A percentile compares a stretch with the other conserved stretches of the same genome.
These are phyloP conservation scores for Botrytis cinerea DNA, from an alignment of 2,329 filamentous ascomycete species.

Conservation along the genomic window DNA sequence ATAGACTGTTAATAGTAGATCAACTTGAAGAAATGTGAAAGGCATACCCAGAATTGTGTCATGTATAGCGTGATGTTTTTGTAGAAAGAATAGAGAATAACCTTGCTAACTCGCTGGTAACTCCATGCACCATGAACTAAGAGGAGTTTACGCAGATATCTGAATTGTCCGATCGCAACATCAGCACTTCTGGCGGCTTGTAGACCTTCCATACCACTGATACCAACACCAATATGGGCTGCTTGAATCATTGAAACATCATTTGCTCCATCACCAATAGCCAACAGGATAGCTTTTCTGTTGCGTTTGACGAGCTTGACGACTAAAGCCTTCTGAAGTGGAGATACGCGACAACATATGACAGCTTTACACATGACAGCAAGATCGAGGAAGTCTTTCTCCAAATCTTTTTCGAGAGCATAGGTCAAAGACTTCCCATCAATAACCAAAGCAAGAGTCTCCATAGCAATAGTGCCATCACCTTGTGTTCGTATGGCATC, in stretches of 20 bases:
- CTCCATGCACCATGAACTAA: constrained; percentile 97
- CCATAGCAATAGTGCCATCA: constrained; percentile 73
- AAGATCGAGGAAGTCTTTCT: constrained; percentile 89
- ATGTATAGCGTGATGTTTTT: constrained; percentile 99
- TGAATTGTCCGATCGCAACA: constrained; percentile 93
- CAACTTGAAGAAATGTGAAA: constrained; percentile 28
- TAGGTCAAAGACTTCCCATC: constrained; percentile 95
- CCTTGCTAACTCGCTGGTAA: constrained; percentile 94
- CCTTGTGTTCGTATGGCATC: constrained; percentile 86
- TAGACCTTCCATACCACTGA: constrained; percentile 94
- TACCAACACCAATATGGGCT: constrained; percentile 95
- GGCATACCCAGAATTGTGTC: constrained; percentile 96
- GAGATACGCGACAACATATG: constrained; percentile 95
- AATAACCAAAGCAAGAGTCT: constrained; percentile 88
- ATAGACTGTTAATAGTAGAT: constrained; percentile 30
- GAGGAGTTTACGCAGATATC: constrained; percentile 88
- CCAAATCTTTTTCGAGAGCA: constrained; percentile 89
- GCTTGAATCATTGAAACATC: constrained; percentile 99
- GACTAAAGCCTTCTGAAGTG: constrained; percentile 93
- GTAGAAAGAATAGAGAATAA: constrained; percentile 98
- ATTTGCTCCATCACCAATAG: constrained; percentile 96
- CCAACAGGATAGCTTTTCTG: constrained; percentile 85
- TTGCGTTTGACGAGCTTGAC: constrained; percentile 96
- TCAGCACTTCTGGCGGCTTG: constrained; percentile 95
- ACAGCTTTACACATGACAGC: constrained; percentile 98